phyloP scores from a whole-genome alignment of 805 yeast species.

The Saccharomycopsis fermentans region DNA sequence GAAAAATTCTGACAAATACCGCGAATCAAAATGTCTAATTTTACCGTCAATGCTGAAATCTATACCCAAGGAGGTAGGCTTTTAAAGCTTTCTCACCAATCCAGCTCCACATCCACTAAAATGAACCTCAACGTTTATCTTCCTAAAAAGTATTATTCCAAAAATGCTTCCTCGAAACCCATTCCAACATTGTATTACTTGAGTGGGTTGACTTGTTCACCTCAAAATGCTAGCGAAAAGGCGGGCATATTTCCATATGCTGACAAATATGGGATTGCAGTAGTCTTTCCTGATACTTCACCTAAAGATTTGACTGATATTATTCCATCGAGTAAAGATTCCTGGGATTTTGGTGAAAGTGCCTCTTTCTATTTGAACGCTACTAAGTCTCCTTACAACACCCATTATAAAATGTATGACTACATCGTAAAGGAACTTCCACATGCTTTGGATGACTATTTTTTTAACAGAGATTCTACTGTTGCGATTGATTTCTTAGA shows the following conservation, averaged over 20 bases:
- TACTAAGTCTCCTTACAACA: constrained; percentile 56
- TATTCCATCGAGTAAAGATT: constrained; percentile 71
- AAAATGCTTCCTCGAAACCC: constrained; percentile 20
- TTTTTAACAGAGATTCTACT: constrained; percentile 28
- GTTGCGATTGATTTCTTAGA: not conserved
- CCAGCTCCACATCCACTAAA: constrained; percentile 49
- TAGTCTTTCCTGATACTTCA: constrained; percentile 93
- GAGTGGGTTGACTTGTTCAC: constrained; percentile 89
- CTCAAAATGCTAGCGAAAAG: constrained; percentile 88
- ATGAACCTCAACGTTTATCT: constrained; percentile 83
- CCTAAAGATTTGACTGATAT: constrained; percentile 64
- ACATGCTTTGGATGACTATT: constrained; percentile 43
- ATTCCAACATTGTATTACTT: constrained; percentile 72
- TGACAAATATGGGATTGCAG: constrained; percentile 69
- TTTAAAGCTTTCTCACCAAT: constrained; percentile 64
- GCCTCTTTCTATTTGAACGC: constrained; percentile 95
- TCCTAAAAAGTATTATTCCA: constrained; percentile 43
- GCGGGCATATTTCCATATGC: constrained; percentile 81
- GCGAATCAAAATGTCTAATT: constrained; percentile 4
- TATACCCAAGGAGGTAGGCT: constrained; percentile 66
- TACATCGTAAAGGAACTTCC: constrained; percentile 73
- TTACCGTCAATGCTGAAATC: constrained; percentile 38
- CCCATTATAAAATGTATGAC: constrained; percentile 77
- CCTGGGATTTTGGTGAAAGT: constrained; percentile 88
- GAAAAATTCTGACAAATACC: too few species aligned